Evolutionary conservation across 176 grass and related monocot genomes (phyloP).

Genomic region (Echinochloa phyllopogon): DNA sequence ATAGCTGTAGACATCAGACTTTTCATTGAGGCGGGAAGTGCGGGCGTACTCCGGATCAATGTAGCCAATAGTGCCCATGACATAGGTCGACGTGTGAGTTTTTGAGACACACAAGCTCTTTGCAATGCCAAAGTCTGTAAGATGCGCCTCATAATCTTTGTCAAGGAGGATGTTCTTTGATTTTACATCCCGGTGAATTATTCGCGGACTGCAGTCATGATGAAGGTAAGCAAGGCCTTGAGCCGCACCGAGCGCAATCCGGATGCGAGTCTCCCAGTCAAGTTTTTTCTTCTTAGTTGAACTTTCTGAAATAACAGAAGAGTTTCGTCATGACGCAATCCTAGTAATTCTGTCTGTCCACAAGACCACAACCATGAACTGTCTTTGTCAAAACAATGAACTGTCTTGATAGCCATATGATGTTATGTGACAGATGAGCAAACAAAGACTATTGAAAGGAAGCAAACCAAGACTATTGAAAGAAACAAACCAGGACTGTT

Average conservation of each 20-base stretch:
- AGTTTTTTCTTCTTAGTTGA: constrained; percentile 90
- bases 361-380: neutral
- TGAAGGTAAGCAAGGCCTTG: constrained; percentile 96
- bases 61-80: constrained; percentile 99
- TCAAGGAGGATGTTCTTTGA: constrained; percentile 97
- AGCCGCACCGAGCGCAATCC: constrained; percentile 81
- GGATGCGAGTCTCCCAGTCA: constrained; percentile 81
- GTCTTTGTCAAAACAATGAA: constrained; percentile 2
- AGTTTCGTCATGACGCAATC: neutral
- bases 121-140: constrained; percentile 96
- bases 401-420: neutral
- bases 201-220: constrained; percentile 90
- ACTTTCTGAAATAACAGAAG: constrained; percentile 51
- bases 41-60: constrained; percentile 97
- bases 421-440: constrained; percentile 27
- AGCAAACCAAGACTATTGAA: neutral
- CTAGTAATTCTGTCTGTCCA: neutral
- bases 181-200: constrained; percentile 96
- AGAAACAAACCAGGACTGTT: neutral
- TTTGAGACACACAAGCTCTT: constrained; percentile 96
- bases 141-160: constrained; percentile 88
- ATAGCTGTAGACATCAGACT: constrained; percentile 97
- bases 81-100: constrained; percentile 91
- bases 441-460: constrained; percentile 12
- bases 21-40: constrained; percentile 90